Base-by-base conservation (phyloP, 345 rosid genomes). In the Brassica juncea region DNA sequence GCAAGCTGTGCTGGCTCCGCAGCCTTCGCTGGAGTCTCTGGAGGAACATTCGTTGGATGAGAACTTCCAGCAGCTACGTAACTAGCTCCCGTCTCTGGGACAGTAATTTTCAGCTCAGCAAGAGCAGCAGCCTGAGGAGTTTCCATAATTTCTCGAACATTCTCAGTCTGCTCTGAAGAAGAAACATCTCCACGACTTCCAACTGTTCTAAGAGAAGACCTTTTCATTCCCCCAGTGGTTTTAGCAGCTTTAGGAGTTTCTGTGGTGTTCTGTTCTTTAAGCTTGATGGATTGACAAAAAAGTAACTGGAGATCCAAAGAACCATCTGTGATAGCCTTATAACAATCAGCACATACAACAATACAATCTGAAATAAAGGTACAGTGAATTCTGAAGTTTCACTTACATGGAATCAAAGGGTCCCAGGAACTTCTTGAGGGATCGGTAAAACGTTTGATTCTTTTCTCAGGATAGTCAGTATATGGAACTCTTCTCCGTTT, bases 321-420 rank as follows among this genome's bases (percentile, higher is more conserved):
- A 72, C 63, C 23, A 83, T 84, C 97, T 94, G 89, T 57, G 68
- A 55, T 27, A 16, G 39, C 52, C 75, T 57, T n/a, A 78, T 66
- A 69, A 73, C 75, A 78, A 71, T 87, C 65, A 87, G 77, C 27
- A 62, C 52, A 74, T 65, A 70, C 19, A 68, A 30, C 59, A 59
- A 59, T 68, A 71, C 64, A 62, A 54, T 23, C 25, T 30, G 2
- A 25, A 52, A 57, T 68, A 66, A 66, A 66, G 14, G 31, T 59
- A 23, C 14, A 5, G 42, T 0, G 6, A 8, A 66, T n/a, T 16
- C 15, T 59, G 28, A 71, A 10, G 57, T 66, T 61, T n/a, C 27
- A 80, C 91, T 83, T 79, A 95, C 99, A 86, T 23, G 91, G 87
- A 80, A 95, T 68, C 77, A 87, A 68, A 73, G 97, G 88, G 70